phyloP scores from a whole-genome alignment of 164 flowering plant species.

The Vitis cinerea region DNA sequence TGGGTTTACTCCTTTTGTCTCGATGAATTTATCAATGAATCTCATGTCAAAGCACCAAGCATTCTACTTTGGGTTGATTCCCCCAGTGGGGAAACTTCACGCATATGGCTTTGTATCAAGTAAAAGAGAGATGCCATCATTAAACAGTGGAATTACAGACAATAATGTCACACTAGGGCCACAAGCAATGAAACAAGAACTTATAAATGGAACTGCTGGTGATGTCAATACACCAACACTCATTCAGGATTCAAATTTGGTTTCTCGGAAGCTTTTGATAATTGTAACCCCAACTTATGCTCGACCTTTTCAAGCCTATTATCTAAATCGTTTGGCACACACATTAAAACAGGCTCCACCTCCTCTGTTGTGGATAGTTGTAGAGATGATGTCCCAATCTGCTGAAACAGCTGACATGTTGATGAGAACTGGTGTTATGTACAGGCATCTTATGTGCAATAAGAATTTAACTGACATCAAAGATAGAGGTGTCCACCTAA shows the following conservation, averaged over 20 bases:
- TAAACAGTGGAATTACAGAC: conserved; percentile 8
- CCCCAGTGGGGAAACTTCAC: conserved; percentile 21
- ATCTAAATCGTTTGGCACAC: conserved; percentile 70
- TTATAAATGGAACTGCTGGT: conserved; percentile 14
- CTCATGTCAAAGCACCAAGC: conserved; percentile 42
- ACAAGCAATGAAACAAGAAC: conserved; percentile 10
- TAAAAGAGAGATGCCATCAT: conserved; percentile 3
- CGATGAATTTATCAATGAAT: conserved; percentile 40
- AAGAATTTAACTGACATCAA: conserved; percentile 52
- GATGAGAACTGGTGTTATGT: conserved; percentile 78
- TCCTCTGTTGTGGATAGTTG: conserved; percentile 87
- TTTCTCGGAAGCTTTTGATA: conserved; percentile 59
- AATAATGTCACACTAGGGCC: conserved; percentile 17
- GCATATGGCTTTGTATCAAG: conserved; percentile 6
- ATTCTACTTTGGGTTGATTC: conserved; percentile 43
- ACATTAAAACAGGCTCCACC: conserved; percentile 61
- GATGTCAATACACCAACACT: conserved; percentile 11
- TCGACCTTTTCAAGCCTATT: conserved; percentile 75
- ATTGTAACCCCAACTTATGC: conserved; percentile 68
- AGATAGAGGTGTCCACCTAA: conserved; percentile 50
- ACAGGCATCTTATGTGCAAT: conserved; percentile 77
- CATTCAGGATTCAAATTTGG: conserved; percentile 22
- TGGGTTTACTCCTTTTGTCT: conserved; percentile 62
- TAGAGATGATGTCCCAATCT: conserved; percentile 77
- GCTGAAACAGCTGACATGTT: conserved; percentile 71